Evolutionary conservation across 257 asterid genomes (phyloP).

Genomic region (Petunia secreta): DNA sequence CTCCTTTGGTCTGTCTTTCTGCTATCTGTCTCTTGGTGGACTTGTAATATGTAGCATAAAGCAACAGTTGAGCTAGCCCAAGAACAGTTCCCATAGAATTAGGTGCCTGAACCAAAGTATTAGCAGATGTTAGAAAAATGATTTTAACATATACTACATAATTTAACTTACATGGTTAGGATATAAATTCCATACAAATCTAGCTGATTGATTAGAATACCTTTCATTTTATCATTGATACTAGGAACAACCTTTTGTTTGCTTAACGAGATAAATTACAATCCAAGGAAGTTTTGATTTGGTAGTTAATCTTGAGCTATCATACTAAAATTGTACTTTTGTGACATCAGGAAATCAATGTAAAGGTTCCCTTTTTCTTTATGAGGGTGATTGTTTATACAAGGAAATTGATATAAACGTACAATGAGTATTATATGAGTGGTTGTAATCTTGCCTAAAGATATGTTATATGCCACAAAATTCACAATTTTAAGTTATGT

Average conservation of each 20-base stretch:
- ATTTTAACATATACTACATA: no score
- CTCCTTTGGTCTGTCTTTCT: slow-evolving; percentile 50
- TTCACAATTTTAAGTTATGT: no score
- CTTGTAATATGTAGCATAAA: slow-evolving; percentile 71
- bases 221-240: not conserved
- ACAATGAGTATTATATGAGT: not conserved
- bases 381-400: not conserved
- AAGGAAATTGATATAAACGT: no score
- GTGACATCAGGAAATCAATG: not conserved
- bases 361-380: not conserved
- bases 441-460: not conserved
- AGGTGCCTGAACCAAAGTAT: slow-evolving; percentile 53
- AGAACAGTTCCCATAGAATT: slow-evolving; percentile 71
- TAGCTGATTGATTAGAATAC: not conserved
- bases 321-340: slow-evolving; percentile 1
- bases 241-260: not conserved
- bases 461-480: not conserved
- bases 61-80: slow-evolving; percentile 73
- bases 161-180: no score
- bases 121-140: no score
- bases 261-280: not conserved
- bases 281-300: not conserved
- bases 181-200: not conserved
- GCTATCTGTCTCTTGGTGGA: slow-evolving; percentile 63
- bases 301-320: not conserved